Percentiles rank a stretch among this genome's conserved stretches.
These are phyloP conservation scores for Schizopora paradoxa DNA, from an alignment of 1,284 basidiomycete species.

Conservation along the genomic window DNA sequence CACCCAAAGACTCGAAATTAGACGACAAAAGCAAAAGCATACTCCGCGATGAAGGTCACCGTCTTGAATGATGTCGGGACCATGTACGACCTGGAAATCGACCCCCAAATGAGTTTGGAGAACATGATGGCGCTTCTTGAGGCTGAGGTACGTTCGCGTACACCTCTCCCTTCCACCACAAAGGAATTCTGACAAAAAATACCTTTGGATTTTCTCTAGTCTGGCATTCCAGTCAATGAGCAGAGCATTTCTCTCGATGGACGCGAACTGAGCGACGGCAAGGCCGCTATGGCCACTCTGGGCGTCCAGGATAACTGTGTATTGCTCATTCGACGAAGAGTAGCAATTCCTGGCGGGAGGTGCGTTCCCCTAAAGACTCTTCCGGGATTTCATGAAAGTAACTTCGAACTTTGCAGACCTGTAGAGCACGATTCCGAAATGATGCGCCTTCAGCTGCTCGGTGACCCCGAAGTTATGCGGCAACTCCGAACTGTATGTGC, in stretches of 20 bases:
- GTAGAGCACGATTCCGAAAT: conserved; percentile 81
- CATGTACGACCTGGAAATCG: conserved; percentile 76
- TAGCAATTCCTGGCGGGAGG: conserved; percentile 57
- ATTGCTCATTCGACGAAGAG: conserved; percentile 61
- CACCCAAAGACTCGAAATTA: conserved; percentile 18
- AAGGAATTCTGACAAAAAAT: not conserved
- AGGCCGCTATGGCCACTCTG: conserved; percentile 59
- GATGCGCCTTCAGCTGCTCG: conserved; percentile 83
- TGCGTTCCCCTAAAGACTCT: conserved; percentile 30
- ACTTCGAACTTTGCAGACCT: conserved; percentile 34
- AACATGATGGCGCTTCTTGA: conserved; percentile 87
- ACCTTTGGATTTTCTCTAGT: conserved; percentile 36
- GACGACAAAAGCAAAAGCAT: too few species aligned
- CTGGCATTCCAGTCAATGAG: conserved; percentile 60
- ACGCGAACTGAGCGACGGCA: conserved; percentile 55
- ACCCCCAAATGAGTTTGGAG: conserved; percentile 81
- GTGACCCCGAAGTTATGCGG: conserved; percentile 75
- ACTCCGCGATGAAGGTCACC: conserved; percentile 66
- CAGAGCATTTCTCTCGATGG: conserved; percentile 67
- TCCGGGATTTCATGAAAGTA: not conserved
- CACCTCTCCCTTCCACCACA: conserved; percentile 11
- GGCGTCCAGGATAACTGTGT: conserved; percentile 61
- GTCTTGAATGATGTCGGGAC: conserved; percentile 77
- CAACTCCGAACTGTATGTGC: conserved; percentile 62
- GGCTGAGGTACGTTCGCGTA: conserved; percentile 63